Evolutionary conservation across 208 protist genomes (phyloP).

Genomic region (Wallacemonas sp.): DNA sequence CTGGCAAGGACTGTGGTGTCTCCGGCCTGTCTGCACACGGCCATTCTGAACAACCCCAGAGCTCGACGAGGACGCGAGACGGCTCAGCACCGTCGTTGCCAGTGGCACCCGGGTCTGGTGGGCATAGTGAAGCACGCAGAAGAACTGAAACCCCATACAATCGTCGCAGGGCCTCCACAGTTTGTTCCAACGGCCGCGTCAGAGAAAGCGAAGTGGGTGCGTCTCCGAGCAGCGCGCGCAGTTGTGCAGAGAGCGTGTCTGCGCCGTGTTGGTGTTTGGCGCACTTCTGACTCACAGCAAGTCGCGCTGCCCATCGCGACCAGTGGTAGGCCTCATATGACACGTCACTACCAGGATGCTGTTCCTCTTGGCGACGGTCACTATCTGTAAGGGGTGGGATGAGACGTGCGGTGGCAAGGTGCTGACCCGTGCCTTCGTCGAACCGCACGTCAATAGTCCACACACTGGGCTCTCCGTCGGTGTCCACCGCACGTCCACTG

Average conservation of each 20-base stretch:
- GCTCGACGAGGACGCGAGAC: no score
- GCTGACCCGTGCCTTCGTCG: not conserved
- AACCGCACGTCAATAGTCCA: not conserved
- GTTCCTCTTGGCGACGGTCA: not conserved
- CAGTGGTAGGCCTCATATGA: not conserved
- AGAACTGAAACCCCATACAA: no score
- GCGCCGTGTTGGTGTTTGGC: not conserved
- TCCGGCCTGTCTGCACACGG: no score
- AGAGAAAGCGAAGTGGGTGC: slow-evolving; percentile 15
- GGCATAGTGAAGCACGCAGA: no score
- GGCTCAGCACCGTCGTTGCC: no score
- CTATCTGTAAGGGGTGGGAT: no score
- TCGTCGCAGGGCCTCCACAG: not conserved
- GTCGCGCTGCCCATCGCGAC: not conserved
- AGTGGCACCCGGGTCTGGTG: no score
- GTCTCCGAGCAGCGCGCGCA: not conserved
- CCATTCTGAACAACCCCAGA: no score
- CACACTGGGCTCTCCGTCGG: not conserved
- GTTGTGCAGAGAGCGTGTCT: not conserved
- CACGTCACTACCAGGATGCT: not conserved
- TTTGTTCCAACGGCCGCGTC: slow-evolving; percentile 22
- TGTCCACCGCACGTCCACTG: not conserved
- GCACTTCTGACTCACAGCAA: not conserved
- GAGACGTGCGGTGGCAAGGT: not conserved
- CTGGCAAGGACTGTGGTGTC: no score